Base-by-base conservation (phyloP, 345 rosid species). In the Erodium maritimum region DNA sequence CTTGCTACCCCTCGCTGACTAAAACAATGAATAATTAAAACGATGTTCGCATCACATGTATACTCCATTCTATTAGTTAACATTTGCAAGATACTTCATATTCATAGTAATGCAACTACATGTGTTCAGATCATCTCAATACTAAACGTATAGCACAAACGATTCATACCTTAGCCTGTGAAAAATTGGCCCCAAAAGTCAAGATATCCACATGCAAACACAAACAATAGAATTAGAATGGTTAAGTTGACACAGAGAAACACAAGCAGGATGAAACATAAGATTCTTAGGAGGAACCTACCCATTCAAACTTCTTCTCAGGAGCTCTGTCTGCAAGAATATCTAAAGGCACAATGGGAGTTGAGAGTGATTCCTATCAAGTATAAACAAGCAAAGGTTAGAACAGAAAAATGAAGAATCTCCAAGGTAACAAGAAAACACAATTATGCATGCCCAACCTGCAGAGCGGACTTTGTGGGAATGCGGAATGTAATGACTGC, bases 401-500 rank as follows among this genome's bases (percentile, higher is more conserved):
- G 11, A 42, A 42, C 16, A 42, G 14, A 42, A 42, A 42, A 11
- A 29, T 3, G 3, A 42, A 12, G 17, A 14, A 42, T 42, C 17
- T 42, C 48, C 14, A 11, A 42, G 12, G 17, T 13, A 42, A 42
- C 48, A 10, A 42, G 17, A 42, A 10, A 42, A 10, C 17, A 14
- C 17, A 7, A 3, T 9, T 7, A 12, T 3, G 48, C 48, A 11
- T 42, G 48, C 12, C 61, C 29, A 71, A 93, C 99, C 99, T 89
- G 99, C 10, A 78, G 71, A 74, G 80, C 79, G 50, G 86, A 59
- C 77, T 94, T 90, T 1, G 96, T 82, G 37, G 97, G 95, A 64
- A 90, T 60, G 5, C 96, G 96, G 90, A 85, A 94, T 61, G 86
- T 94, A 68, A 94, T 67, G 1, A 87, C 63, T 20, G 99, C 97